These are phyloP conservation scores for Acanthamoeba divionensis DNA, from an alignment of 208 protist genomes.

Conservation along the genomic window DNA sequence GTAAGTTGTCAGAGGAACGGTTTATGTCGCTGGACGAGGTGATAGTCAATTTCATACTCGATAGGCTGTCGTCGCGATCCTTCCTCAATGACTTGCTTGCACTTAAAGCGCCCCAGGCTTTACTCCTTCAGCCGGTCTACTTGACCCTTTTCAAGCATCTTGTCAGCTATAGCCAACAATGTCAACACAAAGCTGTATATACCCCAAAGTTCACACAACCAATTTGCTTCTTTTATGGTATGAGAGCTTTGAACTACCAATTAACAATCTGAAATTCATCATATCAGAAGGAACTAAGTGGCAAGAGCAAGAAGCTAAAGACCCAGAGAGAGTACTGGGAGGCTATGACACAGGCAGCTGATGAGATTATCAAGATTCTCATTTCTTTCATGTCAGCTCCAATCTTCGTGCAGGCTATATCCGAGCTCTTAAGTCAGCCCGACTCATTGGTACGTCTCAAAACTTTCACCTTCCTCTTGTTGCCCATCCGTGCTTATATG, in stretches of 20 bases:
- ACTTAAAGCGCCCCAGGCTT: background rate
- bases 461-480: background rate
- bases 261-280: too few species aligned
- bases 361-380: background rate
- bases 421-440: background rate
- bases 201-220: too few species aligned
- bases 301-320: constrained; percentile 34
- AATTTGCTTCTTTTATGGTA: too few species aligned
- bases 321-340: background rate
- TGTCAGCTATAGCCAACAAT: background rate
- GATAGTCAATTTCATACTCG: constrained; percentile 36
- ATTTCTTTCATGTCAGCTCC: constrained; percentile 29
- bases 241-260: too few species aligned
- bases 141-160: constrained; percentile 14
- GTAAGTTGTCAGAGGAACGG: background rate
- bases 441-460: background rate
- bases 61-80: background rate
- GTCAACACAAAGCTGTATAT: background rate
- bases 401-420: background rate
- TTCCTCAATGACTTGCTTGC: constrained; percentile 24
- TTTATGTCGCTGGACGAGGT: background rate
- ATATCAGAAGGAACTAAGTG: background rate
- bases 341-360: background rate
- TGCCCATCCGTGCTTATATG: background rate
- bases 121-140: constrained; percentile 6